Conservation (phyloP, 1,284 basidiomycete species). For the Rhodotorula mucilaginosa region DNA sequence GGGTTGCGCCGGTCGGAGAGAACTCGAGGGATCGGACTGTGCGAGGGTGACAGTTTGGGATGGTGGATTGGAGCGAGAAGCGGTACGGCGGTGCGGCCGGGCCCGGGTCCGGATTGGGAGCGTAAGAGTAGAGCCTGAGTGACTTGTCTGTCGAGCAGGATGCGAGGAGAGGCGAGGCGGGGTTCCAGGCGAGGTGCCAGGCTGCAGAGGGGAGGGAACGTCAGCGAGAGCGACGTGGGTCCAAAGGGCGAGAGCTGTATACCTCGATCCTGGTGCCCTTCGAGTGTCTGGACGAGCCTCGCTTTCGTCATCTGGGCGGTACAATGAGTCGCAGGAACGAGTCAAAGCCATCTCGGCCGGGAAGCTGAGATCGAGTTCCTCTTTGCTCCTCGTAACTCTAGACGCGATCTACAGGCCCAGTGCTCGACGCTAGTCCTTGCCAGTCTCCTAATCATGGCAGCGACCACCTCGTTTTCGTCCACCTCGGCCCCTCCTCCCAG, state of each 20-base stretch:
- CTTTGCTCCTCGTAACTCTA: neutral
- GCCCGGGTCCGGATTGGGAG: slow-evolving; percentile 19
- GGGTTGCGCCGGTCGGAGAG: slow-evolving; percentile 79
- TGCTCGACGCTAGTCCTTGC: neutral
- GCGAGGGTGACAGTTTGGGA: slow-evolving; percentile 76
- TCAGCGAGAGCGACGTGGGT: neutral
- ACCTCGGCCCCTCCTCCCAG: neutral
- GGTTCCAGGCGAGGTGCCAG: slow-evolving; percentile 93
- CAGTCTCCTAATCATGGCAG: neutral
- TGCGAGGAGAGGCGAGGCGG: slow-evolving; percentile 73
- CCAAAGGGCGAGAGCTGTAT: neutral
- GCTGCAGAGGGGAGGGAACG: slow-evolving; percentile 43
- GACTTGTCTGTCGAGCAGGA: slow-evolving; percentile 94
- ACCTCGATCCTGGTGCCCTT: slow-evolving; percentile 76
- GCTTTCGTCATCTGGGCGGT: neutral
- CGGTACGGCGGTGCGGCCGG: slow-evolving; percentile 16
- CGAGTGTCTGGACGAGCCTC: slow-evolving; percentile 26
- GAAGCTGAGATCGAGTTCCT: neutral
- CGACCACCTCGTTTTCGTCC: neutral
- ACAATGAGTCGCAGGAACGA: neutral
- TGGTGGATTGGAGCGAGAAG: slow-evolving; percentile 43
- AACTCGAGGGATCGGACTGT: slow-evolving; percentile 88
- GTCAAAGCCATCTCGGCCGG: neutral
- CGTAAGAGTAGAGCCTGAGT: slow-evolving; percentile 78
- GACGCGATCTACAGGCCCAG: neutral